Percentiles rank a stretch among this genome's conserved stretches.
phyloP scores from a whole-genome alignment of 2,329 filamentous ascomycete genomes.

The Rhexocercosporidium sp. region DNA sequence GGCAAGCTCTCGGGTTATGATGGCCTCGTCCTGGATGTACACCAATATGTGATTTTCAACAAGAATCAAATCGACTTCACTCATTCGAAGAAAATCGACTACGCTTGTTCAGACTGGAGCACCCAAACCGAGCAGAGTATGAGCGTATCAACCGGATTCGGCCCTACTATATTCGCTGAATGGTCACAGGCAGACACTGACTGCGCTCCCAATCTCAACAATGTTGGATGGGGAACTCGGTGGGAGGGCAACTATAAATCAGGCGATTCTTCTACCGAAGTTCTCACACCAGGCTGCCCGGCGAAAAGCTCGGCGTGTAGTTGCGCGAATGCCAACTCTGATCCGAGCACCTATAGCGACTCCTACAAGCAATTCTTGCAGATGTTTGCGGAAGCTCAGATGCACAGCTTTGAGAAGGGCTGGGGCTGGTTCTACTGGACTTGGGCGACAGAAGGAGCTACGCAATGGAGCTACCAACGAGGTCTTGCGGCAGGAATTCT shows the following conservation, averaged over 20 bases:
- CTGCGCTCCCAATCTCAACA: slow-evolving; percentile 85
- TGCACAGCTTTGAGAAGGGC: slow-evolving; percentile 89
- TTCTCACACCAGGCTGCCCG: slow-evolving; percentile 78
- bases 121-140: slow-evolving; percentile 75
- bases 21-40: slow-evolving; percentile 87
- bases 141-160: slow-evolving; percentile 79
- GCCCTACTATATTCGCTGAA: slow-evolving; percentile 92
- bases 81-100: slow-evolving; percentile 83
- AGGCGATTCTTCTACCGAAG: slow-evolving; percentile 57
- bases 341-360: slow-evolving; percentile 68
- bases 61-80: slow-evolving; percentile 80
- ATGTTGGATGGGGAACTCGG: slow-evolving; percentile 84
- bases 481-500: slow-evolving; percentile 80
- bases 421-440: slow-evolving; percentile 99
- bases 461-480: slow-evolving; percentile 91
- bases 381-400: slow-evolving; percentile 94
- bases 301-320: slow-evolving; percentile 69
- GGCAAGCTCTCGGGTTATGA: slow-evolving; percentile 75
- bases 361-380: slow-evolving; percentile 84
- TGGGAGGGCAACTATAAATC: slow-evolving; percentile 89
- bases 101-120: slow-evolving; percentile 88
- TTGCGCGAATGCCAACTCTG: slow-evolving; percentile 78
- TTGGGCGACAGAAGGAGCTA: slow-evolving; percentile 85
- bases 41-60: slow-evolving; percentile 99
- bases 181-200: slow-evolving; percentile 98